phyloP scores from a whole-genome alignment of 768 basidiomycete genomes.

The Mrakia frigida region DNA sequence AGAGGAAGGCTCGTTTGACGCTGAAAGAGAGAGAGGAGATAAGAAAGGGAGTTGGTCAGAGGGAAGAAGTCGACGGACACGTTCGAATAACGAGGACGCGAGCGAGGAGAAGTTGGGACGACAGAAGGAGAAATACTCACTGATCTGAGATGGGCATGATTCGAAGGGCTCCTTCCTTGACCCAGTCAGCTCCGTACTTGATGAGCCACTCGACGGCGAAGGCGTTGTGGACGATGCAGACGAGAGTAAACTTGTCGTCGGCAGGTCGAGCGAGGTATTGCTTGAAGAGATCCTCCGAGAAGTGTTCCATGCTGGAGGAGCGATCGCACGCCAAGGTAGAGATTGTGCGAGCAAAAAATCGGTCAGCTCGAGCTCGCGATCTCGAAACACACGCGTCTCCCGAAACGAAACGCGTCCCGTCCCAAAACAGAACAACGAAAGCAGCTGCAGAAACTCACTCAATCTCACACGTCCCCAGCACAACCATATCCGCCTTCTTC shows the following conservation, averaged over 20 bases:
- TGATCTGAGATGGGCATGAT: conserved; percentile 48
- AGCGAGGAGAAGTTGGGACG: background rate
- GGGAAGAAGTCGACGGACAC: background rate
- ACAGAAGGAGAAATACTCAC: conserved; percentile 39
- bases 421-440: too few relatives aligned
- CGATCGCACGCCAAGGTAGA: background rate
- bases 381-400: too few relatives aligned
- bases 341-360: background rate
- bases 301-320: conserved; percentile 20
- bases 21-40: background rate
- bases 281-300: conserved; percentile 16
- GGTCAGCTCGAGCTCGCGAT: background rate
- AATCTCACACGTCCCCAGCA: conserved; percentile 51
- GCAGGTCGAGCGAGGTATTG: conserved; percentile 23
- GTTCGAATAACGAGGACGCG: background rate
- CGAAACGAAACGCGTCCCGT: too few relatives aligned
- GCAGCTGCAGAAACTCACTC: conserved; percentile 42
- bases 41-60: background rate
- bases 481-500: conserved; percentile 43
- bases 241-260: conserved; percentile 47
- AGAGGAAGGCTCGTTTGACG: conserved; percentile 32
- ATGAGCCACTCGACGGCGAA: conserved; percentile 41
- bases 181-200: conserved; percentile 45
- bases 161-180: conserved; percentile 46
- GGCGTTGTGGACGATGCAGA: conserved; percentile 49